Evolutionary conservation across 768 basidiomycete species (phyloP).

Genomic region (Rhodocollybia butyracea): DNA sequence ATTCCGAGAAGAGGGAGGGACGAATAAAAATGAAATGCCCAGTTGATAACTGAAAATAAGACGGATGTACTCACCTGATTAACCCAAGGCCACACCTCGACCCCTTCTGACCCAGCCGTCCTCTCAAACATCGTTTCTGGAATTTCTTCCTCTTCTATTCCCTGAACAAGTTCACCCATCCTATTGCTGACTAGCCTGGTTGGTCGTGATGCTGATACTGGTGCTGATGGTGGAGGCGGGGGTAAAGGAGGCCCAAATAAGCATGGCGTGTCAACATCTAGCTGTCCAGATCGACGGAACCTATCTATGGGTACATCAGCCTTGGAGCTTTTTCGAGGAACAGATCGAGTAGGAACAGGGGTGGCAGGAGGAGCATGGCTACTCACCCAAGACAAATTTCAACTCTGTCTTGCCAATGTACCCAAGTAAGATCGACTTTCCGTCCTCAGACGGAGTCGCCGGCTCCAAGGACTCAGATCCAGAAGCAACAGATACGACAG

Average conservation of each 20-base stretch:
- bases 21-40: too few species aligned
- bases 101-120: conserved; percentile 50
- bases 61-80: conserved; percentile 66
- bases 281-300: neutral
- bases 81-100: conserved; percentile 87
- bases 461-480: neutral
- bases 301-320: neutral
- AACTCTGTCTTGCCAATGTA: conserved; percentile 89
- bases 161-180: neutral
- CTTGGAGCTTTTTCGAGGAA: neutral
- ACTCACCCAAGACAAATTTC: conserved; percentile 76
- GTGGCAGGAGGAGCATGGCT: neutral
- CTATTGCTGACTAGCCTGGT: neutral
- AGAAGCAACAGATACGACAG: conserved; percentile 56
- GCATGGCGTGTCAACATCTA: conserved; percentile 1
- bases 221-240: conserved; percentile 2
- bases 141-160: conserved; percentile 57
- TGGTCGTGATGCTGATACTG: conserved; percentile 3
- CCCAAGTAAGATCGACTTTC: conserved; percentile 61
- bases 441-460: conserved; percentile 13
- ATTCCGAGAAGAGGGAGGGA: neutral
- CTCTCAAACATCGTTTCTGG: conserved; percentile 62
- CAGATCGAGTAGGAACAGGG: neutral
- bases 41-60: neutral
- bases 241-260: conserved; percentile 1